Evolutionary conservation across 176 grass and related monocot species (phyloP), one percentile per base, ranked within the genome.

Genomic region (Avena insularis): DNA sequence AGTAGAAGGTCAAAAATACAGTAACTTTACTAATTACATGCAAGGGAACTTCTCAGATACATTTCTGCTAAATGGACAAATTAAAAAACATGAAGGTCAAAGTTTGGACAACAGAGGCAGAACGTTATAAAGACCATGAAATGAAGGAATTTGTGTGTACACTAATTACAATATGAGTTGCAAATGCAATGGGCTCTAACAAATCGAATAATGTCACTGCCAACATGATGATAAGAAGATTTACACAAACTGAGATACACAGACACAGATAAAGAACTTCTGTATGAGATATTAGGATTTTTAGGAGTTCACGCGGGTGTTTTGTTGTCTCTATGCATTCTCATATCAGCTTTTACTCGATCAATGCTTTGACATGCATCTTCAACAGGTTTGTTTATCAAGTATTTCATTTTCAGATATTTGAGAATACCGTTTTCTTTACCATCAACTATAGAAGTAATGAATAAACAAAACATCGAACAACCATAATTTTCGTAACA

Each of bases 1-100:
- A 87, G 56, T 8, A 84, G 27, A 45, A 77, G 50, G 75, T 87
- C 25, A 86, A 59, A 82, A 62, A 76, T 67, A 66, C 78, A 77
- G 67, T 66, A 65, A 29, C 10, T 5, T 88, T 56, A 40, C 15
- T 82, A 55, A 54, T 80, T 87, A 84, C 2, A 35, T 60, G 31
- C 5, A 83, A 79, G 69, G 46, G 45, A 87, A 87, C 5, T 71
- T 36, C 65, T 79, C 35, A 47, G 46, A 64, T 83, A 25, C 66
- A 68, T 57, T 79, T 83, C 25, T 66, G 48, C 14, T 50, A 84
- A 20, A 13, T 20, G 33, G 58, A 80, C 3, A 73, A 83, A 36
- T 58, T 66, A 7, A 50, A 59, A 58, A 81, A 65, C 25, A 79
- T 74, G 12, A 79, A 59, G 29, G 29, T 64, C 65, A 72, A 71